Base-by-base conservation (phyloP, 2,329 filamentous ascomycete species). In the Fusarium nematophilum region DNA sequence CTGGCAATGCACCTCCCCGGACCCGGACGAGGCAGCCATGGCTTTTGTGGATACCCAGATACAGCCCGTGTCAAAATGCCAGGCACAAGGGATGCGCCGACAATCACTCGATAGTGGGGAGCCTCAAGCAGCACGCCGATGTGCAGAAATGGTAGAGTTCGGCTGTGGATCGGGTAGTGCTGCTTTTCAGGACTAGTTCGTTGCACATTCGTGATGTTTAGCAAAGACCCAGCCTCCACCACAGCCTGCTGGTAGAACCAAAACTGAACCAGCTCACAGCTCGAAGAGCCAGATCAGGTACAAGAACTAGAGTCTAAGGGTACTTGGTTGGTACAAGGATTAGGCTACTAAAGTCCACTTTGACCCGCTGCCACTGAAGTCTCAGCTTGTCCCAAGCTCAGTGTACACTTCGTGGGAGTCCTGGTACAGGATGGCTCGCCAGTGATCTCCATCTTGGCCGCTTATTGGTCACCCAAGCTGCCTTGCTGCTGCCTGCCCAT, bases 341-440 rank as follows among this genome's bases (percentile, higher is more conserved):
- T 46, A 38, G 29, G 33, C 25, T 51, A 48, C 30, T 17, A 9
- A 17, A 49, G 36, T 46, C 54, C 54, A 62, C 58, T 63, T 59
- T 60, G 44, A 60, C 34, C 54, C 62, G 62, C 58, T 63, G 58
- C 33, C 58, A 36, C 48, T 44, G 59, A 65, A 50, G 62, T 65
- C 53, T 53, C 54, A 52, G 30, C 56, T 33, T 33, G 25, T 26
- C 31, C 46, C 18, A 6, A 25, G 43, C 17, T 25, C 9, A 59
- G 27, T n/a, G 31, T 51, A 51, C 48, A 45, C 21, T n/a, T 39
- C 13, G 6, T 10, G 4, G 34, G n/a, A 26, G 33, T 59, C 53
- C n/a, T n/a, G n/a, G n/a, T n/a, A n/a, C n/a, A n/a, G n/a, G n/a
- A n/a, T n/a, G n/a, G n/a, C n/a, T n/a, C n/a, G n/a, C n/a, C n/a